A percentile compares a stretch with the other conserved stretches of the same genome.
Conservation (phyloP, 2,329 filamentous ascomycete species). For the Arthroderma sp. region DNA sequence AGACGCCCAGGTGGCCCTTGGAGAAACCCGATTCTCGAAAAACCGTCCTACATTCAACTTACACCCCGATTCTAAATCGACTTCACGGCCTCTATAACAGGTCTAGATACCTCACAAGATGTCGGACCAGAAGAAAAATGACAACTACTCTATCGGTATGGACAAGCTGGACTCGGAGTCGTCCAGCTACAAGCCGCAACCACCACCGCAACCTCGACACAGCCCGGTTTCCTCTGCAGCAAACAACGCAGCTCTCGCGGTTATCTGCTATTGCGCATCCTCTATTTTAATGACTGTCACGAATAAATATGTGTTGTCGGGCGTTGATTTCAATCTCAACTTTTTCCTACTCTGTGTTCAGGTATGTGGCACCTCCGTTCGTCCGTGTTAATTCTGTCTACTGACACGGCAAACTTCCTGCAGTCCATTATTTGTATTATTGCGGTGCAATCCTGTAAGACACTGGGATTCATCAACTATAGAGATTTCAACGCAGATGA, state of each 20-base stretch:
- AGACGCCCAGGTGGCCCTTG: neutral
- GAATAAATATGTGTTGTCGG: slow-evolving; percentile 96
- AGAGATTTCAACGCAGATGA: slow-evolving; percentile 76
- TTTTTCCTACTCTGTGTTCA: slow-evolving; percentile 89
- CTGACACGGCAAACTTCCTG: slow-evolving; percentile 10
- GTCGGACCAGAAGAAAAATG: slow-evolving; percentile 80
- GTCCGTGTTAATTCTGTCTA: neutral
- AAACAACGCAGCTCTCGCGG: slow-evolving; percentile 67
- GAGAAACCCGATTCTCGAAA: neutral
- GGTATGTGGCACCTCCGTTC: slow-evolving; percentile 41
- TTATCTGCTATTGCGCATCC: slow-evolving; percentile 81
- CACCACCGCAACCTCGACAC: slow-evolving; percentile 27
- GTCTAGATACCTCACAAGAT: slow-evolving; percentile 38
- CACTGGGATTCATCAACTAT: slow-evolving; percentile 68
- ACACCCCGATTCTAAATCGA: neutral
- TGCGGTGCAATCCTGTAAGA: slow-evolving; percentile 73
- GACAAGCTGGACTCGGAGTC: slow-evolving; percentile 45
- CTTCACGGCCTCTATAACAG: neutral
- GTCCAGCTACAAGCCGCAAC: slow-evolving; percentile 36
- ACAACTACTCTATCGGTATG: slow-evolving; percentile 61
- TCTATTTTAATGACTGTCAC: slow-evolving; percentile 99
- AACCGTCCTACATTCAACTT: neutral
- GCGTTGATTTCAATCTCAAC: slow-evolving; percentile 83
- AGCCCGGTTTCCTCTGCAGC: slow-evolving; percentile 39
- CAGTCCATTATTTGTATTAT: slow-evolving; percentile 81